Percentiles rank a stretch among this genome's conserved stretches.
These are phyloP conservation scores for Wilhelminamyces savonicus DNA, from an alignment of 805 yeast species.

Conservation along the genomic window DNA sequence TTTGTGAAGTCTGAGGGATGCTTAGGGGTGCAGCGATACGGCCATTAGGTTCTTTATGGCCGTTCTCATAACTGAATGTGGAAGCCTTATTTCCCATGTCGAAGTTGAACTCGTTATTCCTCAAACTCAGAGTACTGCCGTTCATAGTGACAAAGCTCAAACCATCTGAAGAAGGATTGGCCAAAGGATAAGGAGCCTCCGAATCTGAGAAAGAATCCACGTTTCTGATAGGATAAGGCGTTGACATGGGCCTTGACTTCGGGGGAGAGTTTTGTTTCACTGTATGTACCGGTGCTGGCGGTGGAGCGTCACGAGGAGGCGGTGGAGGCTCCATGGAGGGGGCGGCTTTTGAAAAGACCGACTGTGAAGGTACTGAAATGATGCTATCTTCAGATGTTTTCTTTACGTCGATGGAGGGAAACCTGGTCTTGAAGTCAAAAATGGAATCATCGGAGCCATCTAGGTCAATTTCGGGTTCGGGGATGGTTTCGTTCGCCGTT, in stretches of 20 bases:
- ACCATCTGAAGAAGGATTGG: too few relatives aligned
- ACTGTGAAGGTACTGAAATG: too few relatives aligned
- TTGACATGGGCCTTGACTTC: conserved; percentile 1
- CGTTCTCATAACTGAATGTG: too few relatives aligned
- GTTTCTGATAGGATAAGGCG: background rate
- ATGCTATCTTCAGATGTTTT: background rate
- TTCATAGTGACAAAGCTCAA: too few relatives aligned
- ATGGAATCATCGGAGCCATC: background rate
- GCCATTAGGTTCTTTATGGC: too few relatives aligned
- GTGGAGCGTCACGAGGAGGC: conserved; percentile 1
- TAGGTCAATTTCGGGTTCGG: background rate
- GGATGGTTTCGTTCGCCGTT: too few relatives aligned
- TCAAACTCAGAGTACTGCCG: too few relatives aligned
- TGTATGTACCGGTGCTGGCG: conserved; percentile 1
- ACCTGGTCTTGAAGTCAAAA: conserved; percentile 2
- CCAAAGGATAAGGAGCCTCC: conserved; percentile 2
- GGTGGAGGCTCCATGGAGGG: background rate
- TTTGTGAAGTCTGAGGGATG: too few relatives aligned
- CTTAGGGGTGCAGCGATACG: too few relatives aligned
- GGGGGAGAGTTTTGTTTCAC: background rate
- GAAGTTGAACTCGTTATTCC: too few relatives aligned
- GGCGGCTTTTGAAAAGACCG: background rate
- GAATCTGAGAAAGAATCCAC: background rate
- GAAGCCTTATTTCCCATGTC: too few relatives aligned
- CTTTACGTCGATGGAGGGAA: conserved; percentile 2